Base-by-base conservation (phyloP, 1,139 yeast species). In the Yamadazyma spencermartinsiae region DNA sequence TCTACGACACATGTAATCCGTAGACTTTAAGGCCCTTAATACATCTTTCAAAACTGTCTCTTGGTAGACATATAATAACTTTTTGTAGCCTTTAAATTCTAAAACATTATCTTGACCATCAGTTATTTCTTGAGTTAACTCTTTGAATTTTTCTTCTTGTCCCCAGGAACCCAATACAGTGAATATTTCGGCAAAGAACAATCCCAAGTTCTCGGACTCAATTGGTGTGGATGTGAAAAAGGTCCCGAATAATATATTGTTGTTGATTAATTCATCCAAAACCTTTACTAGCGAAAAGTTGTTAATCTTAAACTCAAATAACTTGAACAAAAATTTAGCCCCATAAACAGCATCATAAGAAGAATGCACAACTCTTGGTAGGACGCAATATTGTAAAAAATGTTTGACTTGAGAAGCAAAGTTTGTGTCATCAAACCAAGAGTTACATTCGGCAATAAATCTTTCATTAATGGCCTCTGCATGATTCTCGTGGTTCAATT, bases 171-270 rank as follows among this genome's bases (percentile, higher is more conserved):
- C 63, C 34, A 83, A 65, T 13, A 61, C 63, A 6, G 59, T 65
- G 30, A 89, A 61, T 1, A 86, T 47, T 31, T 78, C 80, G 11
- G 80, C 72, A 50, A 80, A 76, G 50, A 90, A 89, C 17, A 87
- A 60, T 2, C 96, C 96, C 32, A 88, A 58, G 55, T 86, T 86
- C 52, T 89, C 96, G 0, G 95, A 82, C 55, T 90, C 96, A 6
- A 73, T 61, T 1, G 88, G 76, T 0, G 96, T 86, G 37, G 82
- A 76, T 1, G 94, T 80, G 51, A 79, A 82, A 14, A 89, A 56
- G 0, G 87, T 73, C 2, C 83, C 79, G 42, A 74, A 73, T 19
- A 86, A 58, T 12, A 82, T 61, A 4, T 74, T 67, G 4, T 68
- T 67, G 1, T 67, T 60, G 40, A 88, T 71, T 27, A 88, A 61